Evolutionary conservation across 1,284 basidiomycete species (phyloP), one percentile per base, ranked within the genome.

Genomic region (Sporisorium scitamineum): DNA sequence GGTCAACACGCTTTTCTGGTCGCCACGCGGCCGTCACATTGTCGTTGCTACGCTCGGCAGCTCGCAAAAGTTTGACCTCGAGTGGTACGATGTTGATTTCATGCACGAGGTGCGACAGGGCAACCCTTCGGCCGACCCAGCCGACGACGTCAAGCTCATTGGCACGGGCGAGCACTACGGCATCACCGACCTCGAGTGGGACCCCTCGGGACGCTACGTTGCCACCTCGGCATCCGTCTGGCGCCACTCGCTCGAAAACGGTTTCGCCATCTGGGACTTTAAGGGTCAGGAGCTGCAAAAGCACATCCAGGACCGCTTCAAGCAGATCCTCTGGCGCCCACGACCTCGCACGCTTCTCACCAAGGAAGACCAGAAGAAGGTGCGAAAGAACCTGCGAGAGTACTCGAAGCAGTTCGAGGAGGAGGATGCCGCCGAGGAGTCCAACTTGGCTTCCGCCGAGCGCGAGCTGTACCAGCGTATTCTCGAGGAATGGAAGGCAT

Each of bases 21-120:
- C 95, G 45, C 96, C 97, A 44, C 92, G 93, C 61, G 97, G 97
- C 58, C 92, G 97, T 57, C 94, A 98, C 87, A 92, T 97, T 63
- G 93, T 98, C 54, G 90, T 97, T 63, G 95, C 95, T 20, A 98
- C 96, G 47, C 92, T 99, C 61, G 97, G 95, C 48, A 96, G 94
- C 18, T 92, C 93, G 24, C 91, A 91, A 81, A 99, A 99, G 88
- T 99, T 93, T 34, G 97, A 99, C 86, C 89, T 99, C 42, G 96
- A 99, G 86, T 99, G 98, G 88, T 99, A 94, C 94, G 97, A 99
- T 86, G 90, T 98, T 56, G 97, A 99, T 87, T 97, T 96, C 89
- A 91, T 80, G 90, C 90, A 69, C 89, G 89, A 26, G 88, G 90
- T 78, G 83, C 87, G 68, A 87, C 84, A 89, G 65, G 84, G 84